A percentile compares a stretch with the other conserved stretches of the same genome.
phyloP scores from a whole-genome alignment of 257 asterid species.

The Ehretia macrophylla region DNA sequence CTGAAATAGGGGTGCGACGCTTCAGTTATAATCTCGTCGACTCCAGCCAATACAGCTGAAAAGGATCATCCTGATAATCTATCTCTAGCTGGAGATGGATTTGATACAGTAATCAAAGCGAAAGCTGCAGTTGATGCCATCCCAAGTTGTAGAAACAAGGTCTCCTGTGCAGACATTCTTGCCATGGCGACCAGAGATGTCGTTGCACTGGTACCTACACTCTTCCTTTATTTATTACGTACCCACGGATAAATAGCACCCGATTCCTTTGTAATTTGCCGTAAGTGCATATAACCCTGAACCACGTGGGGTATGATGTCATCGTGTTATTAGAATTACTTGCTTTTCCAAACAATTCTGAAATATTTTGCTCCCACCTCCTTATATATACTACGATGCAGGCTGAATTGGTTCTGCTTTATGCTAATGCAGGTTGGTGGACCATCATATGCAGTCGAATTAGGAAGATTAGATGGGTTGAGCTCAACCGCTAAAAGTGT shows the following conservation, averaged over 20 bases:
- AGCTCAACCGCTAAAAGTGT: constrained; percentile 63
- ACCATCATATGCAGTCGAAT: constrained; percentile 65
- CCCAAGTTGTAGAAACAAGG: constrained; percentile 53
- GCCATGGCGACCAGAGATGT: constrained; percentile 82
- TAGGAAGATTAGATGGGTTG: constrained; percentile 83
- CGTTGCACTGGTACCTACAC: constrained; percentile 45
- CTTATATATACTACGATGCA: too few species aligned
- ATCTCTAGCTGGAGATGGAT: constrained; percentile 94
- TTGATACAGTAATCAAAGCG: constrained; percentile 80
- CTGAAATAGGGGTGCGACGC: constrained; percentile 83
- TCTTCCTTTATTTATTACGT: neutral
- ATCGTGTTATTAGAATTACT: too few species aligned
- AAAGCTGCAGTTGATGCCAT: constrained; percentile 72
- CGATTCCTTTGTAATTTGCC: too few species aligned
- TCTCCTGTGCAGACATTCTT: constrained; percentile 92
- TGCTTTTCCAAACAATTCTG: too few species aligned
- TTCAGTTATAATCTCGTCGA: constrained; percentile 60
- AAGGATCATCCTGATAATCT: constrained; percentile 79
- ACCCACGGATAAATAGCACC: too few species aligned
- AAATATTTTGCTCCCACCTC: too few species aligned
- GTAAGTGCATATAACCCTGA: too few species aligned
- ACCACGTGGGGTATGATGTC: too few species aligned
- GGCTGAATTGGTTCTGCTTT: too few species aligned
- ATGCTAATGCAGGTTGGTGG: constrained; percentile 55
- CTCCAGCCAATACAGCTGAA: constrained; percentile 58